A percentile compares a stretch with the other conserved stretches of the same genome.
These are phyloP conservation scores for Cystobasidium sp. DNA, from an alignment of 1,284 basidiomycete genomes.

Conservation along the genomic window DNA sequence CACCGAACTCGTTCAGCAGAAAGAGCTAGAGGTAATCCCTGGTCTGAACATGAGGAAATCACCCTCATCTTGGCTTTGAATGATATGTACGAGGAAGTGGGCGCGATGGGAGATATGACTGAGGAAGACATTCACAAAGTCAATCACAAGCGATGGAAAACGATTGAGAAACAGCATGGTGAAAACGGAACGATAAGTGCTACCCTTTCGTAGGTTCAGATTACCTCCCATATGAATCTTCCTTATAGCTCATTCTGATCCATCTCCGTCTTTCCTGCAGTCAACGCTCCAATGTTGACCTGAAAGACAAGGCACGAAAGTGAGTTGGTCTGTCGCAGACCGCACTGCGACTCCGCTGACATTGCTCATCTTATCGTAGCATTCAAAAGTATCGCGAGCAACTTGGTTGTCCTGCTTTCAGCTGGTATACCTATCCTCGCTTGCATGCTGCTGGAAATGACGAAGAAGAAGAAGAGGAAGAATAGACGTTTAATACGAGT, in stretches of 20 bases:
- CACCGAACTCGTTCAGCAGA: slow-evolving; percentile 1
- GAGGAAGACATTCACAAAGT: not conserved
- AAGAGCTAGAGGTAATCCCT: slow-evolving; percentile 11
- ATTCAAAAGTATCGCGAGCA: slow-evolving; percentile 30
- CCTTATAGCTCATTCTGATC: not conserved
- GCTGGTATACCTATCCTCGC: slow-evolving; percentile 11
- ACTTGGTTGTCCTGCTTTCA: not conserved
- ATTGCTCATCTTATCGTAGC: not conserved
- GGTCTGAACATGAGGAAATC: slow-evolving; percentile 25
- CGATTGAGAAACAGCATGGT: slow-evolving; percentile 19
- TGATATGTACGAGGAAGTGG: slow-evolving; percentile 14
- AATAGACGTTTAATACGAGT: not conserved
- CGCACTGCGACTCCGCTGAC: not conserved
- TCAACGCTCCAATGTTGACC: slow-evolving; percentile 16
- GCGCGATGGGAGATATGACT: not conserved
- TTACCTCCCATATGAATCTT: not conserved
- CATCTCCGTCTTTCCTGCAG: not conserved
- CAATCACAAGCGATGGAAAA: slow-evolving; percentile 7
- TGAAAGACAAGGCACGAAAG: slow-evolving; percentile 33
- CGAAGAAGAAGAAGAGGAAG: not conserved
- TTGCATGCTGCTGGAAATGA: not conserved
- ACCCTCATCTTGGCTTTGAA: slow-evolving; percentile 21
- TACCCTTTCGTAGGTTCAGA: slow-evolving; percentile 7
- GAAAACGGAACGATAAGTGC: not conserved
- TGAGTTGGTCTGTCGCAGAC: not conserved